Conservation (phyloP, 2,329 filamentous ascomycete species). For the Colletotrichum tanaceti region DNA sequence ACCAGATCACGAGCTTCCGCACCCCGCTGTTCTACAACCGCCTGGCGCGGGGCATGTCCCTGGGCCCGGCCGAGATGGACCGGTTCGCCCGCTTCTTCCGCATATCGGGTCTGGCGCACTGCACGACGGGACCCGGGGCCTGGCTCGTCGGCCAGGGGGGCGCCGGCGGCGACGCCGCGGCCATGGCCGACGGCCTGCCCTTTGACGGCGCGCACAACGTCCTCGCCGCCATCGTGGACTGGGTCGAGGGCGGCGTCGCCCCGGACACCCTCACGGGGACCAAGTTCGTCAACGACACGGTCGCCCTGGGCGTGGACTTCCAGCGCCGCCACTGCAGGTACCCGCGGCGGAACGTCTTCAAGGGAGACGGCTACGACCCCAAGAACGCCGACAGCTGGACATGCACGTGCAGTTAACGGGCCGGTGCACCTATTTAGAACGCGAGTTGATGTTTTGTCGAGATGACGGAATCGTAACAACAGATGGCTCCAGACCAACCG, state of each 20-base stretch:
- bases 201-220: conserved; percentile 57
- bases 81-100: conserved; percentile 65
- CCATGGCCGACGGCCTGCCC: conserved; percentile 41
- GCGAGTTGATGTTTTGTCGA: too few species aligned
- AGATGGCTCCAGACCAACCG: too few species aligned
- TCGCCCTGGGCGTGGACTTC: conserved; percentile 9
- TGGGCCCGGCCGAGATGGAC: conserved; percentile 50
- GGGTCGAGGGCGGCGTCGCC: conserved; percentile 57
- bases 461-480: too few species aligned
- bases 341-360: conserved; percentile 19
- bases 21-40: conserved; percentile 62
- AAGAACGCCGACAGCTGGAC: conserved; percentile 22
- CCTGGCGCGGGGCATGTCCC: conserved; percentile 57
- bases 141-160: conserved; percentile 47
- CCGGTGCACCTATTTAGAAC: not conserved
- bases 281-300: conserved; percentile 46
- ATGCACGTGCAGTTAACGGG: not conserved
- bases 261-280: conserved; percentile 55
- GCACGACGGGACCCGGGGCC: conserved; percentile 60
- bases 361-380: not conserved
- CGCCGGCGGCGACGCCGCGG: not conserved
- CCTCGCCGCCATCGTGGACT: conserved; percentile 59
- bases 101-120: conserved; percentile 67
- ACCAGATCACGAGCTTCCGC: conserved; percentile 57
- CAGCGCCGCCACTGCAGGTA: conserved; percentile 34